These are phyloP conservation scores for Suhomyces kunorum DNA, from an alignment of 1,139 yeast species.

Conservation along the genomic window DNA sequence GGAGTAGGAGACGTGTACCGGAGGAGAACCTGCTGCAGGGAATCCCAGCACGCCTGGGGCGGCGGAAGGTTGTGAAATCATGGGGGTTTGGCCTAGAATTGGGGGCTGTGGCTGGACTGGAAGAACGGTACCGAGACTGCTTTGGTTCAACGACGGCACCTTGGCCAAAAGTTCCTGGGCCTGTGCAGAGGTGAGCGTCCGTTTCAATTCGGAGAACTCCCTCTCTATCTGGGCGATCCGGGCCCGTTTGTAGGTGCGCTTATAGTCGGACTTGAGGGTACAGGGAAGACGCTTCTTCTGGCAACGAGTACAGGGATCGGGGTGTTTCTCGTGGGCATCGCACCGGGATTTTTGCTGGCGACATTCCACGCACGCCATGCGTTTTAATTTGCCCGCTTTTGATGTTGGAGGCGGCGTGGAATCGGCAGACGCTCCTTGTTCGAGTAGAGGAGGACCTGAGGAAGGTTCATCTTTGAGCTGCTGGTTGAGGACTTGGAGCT, in stretches of 20 bases:
- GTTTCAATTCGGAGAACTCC: slow-evolving; percentile 69
- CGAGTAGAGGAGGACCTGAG: too few species aligned
- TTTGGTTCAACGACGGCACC: slow-evolving; percentile 29
- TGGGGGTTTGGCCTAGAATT: neutral
- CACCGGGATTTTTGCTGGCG: slow-evolving; percentile 92
- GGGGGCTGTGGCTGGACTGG: neutral
- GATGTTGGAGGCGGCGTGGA: slow-evolving; percentile 13
- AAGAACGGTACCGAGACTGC: slow-evolving; percentile 2
- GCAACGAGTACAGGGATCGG: slow-evolving; percentile 85
- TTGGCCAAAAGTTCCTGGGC: slow-evolving; percentile 47
- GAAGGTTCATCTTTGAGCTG: slow-evolving; percentile 26
- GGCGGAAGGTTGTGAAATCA: neutral
- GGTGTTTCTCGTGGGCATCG: slow-evolving; percentile 77
- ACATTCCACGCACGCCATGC: slow-evolving; percentile 93
- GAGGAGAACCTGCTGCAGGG: neutral
- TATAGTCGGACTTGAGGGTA: slow-evolving; percentile 74
- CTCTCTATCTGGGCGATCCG: slow-evolving; percentile 80
- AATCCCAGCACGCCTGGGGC: neutral
- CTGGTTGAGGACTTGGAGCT: slow-evolving; percentile 34
- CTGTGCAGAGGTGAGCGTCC: slow-evolving; percentile 53
- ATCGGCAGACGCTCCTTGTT: slow-evolving; percentile 9
- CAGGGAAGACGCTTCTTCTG: slow-evolving; percentile 68
- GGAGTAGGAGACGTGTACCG: too few species aligned
- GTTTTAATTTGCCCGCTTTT: slow-evolving; percentile 40
- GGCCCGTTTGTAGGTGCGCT: slow-evolving; percentile 85